Evolutionary conservation across 768 basidiomycete species (phyloP), one percentile per base, ranked within the genome.

Genomic region (Pseudohyphozyma bogoriensis): DNA sequence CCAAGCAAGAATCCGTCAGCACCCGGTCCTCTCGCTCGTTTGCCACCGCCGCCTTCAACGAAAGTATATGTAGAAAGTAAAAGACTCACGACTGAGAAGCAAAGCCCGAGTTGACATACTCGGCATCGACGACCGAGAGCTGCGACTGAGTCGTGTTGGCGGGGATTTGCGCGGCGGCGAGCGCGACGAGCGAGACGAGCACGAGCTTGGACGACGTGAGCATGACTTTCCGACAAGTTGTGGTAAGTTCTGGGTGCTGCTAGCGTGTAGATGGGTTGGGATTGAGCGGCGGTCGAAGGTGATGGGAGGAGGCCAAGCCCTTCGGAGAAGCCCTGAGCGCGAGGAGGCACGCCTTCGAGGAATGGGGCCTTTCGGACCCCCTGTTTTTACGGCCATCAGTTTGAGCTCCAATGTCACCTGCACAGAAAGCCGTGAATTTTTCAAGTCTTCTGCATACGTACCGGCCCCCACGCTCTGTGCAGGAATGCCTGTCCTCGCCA

Each of bases 201-300:
- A 51, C 36, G 52, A 31, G 31, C 44, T 62, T 57, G 46, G 79
- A 85, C 8, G 81, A 83, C 63, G 78, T 85, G 42, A 76, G 83
- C 8, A 89, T 89, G 73, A 82, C 89, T 62, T 88, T 89, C 50
- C 36, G 31, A 16, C 6, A 39, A 52, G 51, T 29, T 31, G 49
- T 18, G 31, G 40, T 10, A 18, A 18, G 37, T 10, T 10, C 11
- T 10, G 37, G 37, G 37, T 37, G 37, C 37, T 37, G 37, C 37
- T 37, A 37, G 37, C 37, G 37, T 10, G 37, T 37, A 10, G 37
- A 37, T 10, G 37, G 37, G 50, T 51, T 18, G 26, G 22, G 18
- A 9, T 54, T 42, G n/a, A 35, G 32, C 6, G 26, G 31, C 3
- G 37, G 11, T 12, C 18, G 46, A 46, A 26, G 20, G 42, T 42